Percentiles rank a stretch among this genome's conserved stretches.
Conservation (phyloP, 2,329 filamentous ascomycete genomes). For the Aspergillus pseudonomiae region DNA sequence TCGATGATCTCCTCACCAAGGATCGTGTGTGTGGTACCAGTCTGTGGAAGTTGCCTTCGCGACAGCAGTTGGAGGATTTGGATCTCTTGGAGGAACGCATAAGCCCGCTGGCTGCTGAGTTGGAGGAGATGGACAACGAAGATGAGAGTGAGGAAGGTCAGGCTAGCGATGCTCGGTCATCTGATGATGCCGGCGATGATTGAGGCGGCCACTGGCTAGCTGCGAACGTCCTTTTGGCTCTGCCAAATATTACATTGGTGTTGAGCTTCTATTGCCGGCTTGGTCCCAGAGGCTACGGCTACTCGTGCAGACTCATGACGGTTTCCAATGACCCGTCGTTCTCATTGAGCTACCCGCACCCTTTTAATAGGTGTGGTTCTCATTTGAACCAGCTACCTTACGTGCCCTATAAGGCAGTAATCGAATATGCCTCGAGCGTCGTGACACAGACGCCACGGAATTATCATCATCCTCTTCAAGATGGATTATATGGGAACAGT, state of each 20-base stretch:
- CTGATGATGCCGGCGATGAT: conserved; percentile 28
- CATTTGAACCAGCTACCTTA: background rate
- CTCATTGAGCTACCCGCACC: background rate
- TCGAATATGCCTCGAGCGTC: background rate
- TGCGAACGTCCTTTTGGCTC: background rate
- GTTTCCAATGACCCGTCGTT: background rate
- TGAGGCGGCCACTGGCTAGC: conserved; percentile 22
- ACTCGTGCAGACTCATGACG: background rate
- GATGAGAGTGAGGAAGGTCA: conserved; percentile 28
- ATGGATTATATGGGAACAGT: background rate
- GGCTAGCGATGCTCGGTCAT: conserved; percentile 27
- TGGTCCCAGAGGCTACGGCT: background rate
- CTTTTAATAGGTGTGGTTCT: background rate
- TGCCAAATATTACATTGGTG: background rate
- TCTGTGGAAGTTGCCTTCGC: conserved; percentile 84
- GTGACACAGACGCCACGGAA: background rate
- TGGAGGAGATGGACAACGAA: conserved; percentile 49
- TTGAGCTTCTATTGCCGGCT: background rate
- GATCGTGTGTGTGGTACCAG: conserved; percentile 89
- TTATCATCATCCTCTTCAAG: background rate
- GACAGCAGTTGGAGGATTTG: conserved; percentile 83
- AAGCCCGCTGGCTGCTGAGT: conserved; percentile 74
- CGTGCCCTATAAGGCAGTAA: background rate
- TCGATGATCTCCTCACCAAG: conserved; percentile 87
- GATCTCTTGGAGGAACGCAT: conserved; percentile 83